Conservation (phyloP, 208 protist genomes). For the Acanthamoeba castellanii region DNA sequence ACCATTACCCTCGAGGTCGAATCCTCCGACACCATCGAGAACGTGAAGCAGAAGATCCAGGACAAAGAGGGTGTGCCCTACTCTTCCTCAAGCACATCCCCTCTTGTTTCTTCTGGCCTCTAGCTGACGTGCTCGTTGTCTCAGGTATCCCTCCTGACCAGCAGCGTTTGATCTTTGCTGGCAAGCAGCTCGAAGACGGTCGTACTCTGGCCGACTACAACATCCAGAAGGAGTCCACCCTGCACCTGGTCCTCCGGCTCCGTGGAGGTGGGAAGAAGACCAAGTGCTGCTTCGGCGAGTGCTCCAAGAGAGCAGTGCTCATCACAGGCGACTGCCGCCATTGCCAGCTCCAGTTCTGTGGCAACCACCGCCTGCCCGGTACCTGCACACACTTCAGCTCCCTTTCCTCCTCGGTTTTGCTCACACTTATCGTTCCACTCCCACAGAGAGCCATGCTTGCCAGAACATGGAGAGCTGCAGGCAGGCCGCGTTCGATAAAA, state of each 20-base stretch:
- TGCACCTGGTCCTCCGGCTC: slow-evolving; percentile 77
- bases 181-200: slow-evolving; percentile 95
- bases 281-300: slow-evolving; percentile 81
- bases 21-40: slow-evolving; percentile 95
- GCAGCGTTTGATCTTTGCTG: slow-evolving; percentile 95
- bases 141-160: slow-evolving; percentile 93
- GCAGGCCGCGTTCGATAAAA: slow-evolving; percentile 14
- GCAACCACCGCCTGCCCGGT: slow-evolving; percentile 83
- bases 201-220: slow-evolving; percentile 92
- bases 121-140: neutral
- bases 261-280: slow-evolving; percentile 10
- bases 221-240: slow-evolving; percentile 88
- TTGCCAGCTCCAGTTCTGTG: slow-evolving; percentile 82
- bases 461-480: slow-evolving; percentile 42
- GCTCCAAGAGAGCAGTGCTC: slow-evolving; percentile 74
- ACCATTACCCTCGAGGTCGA: slow-evolving; percentile 49
- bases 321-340: slow-evolving; percentile 87
- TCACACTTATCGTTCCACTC: no score
- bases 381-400: neutral
- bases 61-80: slow-evolving; percentile 95
- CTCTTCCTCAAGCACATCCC: neutral
- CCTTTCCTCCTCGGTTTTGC: neutral
- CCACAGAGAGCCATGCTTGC: neutral
- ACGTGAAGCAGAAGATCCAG: slow-evolving; percentile 99
- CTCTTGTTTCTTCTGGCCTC: neutral